Conservation (phyloP, 1,139 yeast genomes). For the Yamadazyma triangularis region DNA sequence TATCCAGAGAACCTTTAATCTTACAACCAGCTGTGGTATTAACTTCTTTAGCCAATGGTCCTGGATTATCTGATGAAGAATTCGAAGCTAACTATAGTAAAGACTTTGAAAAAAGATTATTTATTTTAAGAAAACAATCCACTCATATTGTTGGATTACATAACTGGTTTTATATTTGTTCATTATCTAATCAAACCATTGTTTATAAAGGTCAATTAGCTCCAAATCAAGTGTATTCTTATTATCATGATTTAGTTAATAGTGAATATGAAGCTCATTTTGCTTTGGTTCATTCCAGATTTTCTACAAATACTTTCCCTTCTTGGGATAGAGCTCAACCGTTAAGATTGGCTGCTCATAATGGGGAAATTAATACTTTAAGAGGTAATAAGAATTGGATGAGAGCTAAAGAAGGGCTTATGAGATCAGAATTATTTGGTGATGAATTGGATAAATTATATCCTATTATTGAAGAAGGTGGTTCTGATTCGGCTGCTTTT, state of each 20-base stretch:
- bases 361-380: slow-evolving; percentile 96
- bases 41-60: slow-evolving; percentile 46
- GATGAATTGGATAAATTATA: slow-evolving; percentile 86
- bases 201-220: slow-evolving; percentile 98
- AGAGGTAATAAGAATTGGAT: slow-evolving; percentile 99
- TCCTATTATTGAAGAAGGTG: slow-evolving; percentile 97
- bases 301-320: slow-evolving; percentile 97
- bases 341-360: slow-evolving; percentile 94
- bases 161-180: slow-evolving; percentile 97
- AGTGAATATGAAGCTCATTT: slow-evolving; percentile 94
- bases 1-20: slow-evolving; percentile 87
- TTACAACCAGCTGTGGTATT: slow-evolving; percentile 85
- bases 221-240: slow-evolving; percentile 91
- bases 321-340: slow-evolving; percentile 99
- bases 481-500: slow-evolving; percentile 98
- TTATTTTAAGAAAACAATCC: slow-evolving; percentile 82
- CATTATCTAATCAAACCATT: slow-evolving; percentile 81
- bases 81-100: slow-evolving; percentile 57
- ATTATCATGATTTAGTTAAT: slow-evolving; percentile 88
- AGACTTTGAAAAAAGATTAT: slow-evolving; percentile 77
- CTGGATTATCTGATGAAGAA: slow-evolving; percentile 42
- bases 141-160: slow-evolving; percentile 89
- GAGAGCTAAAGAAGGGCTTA: slow-evolving; percentile 97
- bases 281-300: slow-evolving; percentile 94
- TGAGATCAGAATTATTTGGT: slow-evolving; percentile 83